Base-by-base conservation (phyloP, 805 yeast species). In the Metschnikowia matae region DNA sequence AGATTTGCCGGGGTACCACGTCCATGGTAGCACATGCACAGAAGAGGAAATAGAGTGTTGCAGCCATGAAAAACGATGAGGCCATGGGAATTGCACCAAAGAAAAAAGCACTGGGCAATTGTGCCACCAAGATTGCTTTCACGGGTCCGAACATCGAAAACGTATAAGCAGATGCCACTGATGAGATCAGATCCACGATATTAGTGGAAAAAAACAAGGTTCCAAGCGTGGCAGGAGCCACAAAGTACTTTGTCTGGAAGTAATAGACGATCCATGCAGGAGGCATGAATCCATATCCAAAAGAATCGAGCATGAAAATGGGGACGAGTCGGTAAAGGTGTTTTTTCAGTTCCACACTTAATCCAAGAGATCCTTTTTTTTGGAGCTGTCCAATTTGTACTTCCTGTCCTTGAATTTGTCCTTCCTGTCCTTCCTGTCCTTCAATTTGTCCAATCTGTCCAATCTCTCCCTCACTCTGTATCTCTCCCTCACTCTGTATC, bases 271-370 rank as follows among this genome's bases (percentile, higher is more conserved):
- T 76, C 97, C 97, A 91, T 1, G 96, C 85, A 41, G 83, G 74
- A 2, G 96, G 84, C 89, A 89, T 86, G 66, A 90, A 86, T 1
- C 97, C 96, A 55, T 82, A 83, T 0, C 96, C 97, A 45, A 90
- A 75, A 1, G 96, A 89, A 65, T 90, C 97, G 31, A 88, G 62
- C 83, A 88, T 87, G 62, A 90, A 91, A 15, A 85, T 75, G 6
- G 77, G 64, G 21, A 84, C 66, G 4, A 85, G 68, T 46, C 77
- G 76, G 20, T 76, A 64, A 43, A 84, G 62, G 7, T 78, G 68
- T 6, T 69, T 57, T 8, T 64, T 66, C 0, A 86, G 74, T 15
- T 70, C 67, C 7, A 70, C 62, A 0, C 85, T 74, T 11, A 78
- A 59, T 11, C 40, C 46, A 15, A 44, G 37, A 10, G 29, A 26